Evolutionary conservation across 306 rosid genomes (phyloP).

Genomic region (Luffa acutangula): DNA sequence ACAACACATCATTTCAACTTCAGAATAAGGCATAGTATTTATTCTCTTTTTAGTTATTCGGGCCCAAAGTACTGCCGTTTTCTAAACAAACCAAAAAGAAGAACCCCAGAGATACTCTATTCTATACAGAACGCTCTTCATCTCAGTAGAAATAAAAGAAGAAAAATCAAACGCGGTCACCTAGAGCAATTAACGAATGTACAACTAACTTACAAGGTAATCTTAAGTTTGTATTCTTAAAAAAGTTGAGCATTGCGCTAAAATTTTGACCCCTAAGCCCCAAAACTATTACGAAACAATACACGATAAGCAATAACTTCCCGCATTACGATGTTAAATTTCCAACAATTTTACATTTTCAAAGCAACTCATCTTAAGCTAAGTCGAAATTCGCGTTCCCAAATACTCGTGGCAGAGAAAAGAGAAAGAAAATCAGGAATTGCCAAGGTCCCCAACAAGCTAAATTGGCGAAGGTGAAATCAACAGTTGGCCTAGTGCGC

Average conservation of each 20-base stretch:
- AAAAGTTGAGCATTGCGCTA: neutral
- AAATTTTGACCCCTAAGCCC: neutral
- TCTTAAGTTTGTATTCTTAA: neutral
- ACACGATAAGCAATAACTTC: neutral
- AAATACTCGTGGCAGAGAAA: neutral
- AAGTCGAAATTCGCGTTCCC: neutral
- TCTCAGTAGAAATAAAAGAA: neutral
- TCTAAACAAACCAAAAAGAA: neutral
- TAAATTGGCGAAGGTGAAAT: neutral
- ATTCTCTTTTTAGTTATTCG: neutral
- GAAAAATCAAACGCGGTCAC: neutral
- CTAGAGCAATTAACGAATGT: neutral
- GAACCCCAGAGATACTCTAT: neutral
- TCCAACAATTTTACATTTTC: neutral
- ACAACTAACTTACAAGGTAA: neutral
- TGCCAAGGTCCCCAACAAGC: neutral
- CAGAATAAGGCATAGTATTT: neutral
- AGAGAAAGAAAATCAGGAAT: neutral
- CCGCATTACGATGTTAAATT: neutral
- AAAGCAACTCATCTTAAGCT: neutral
- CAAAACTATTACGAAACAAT: neutral
- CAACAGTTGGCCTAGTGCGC: neutral
- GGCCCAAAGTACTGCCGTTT: neutral
- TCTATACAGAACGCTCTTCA: neutral
- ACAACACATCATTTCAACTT: neutral